Percentiles rank a stretch among this genome's conserved stretches.
Evolutionary conservation across 495 filamentous ascomycete genomes (phyloP).

Genomic region (Entonaema liquescens): DNA sequence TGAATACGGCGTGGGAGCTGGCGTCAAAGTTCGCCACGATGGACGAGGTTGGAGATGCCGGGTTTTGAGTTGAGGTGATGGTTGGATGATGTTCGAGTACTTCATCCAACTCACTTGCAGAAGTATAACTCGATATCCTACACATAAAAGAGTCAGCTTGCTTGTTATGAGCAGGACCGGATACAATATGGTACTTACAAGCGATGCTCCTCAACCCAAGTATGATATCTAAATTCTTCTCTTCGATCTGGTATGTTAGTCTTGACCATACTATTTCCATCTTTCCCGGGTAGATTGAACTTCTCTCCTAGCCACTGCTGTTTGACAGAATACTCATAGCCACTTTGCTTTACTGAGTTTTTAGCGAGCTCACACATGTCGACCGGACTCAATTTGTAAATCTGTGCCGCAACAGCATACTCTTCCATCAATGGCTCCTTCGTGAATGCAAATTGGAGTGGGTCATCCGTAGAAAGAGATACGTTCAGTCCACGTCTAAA

Average conservation of each 20-base stretch:
- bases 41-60: slow-evolving; percentile 44
- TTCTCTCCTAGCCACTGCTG: slow-evolving; percentile 85
- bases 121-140: slow-evolving; percentile 62
- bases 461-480: slow-evolving; percentile 95
- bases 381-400: slow-evolving; percentile 95
- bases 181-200: slow-evolving; percentile 66
- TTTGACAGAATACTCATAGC: slow-evolving; percentile 89
- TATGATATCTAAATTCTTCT: slow-evolving; percentile 87
- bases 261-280: slow-evolving; percentile 90
- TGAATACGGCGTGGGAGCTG: slow-evolving; percentile 34
- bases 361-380: slow-evolving; percentile 99
- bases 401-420: slow-evolving; percentile 96
- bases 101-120: slow-evolving; percentile 34
- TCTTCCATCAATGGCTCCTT: slow-evolving; percentile 98
- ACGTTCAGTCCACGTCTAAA: slow-evolving; percentile 95
- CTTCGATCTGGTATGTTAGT: slow-evolving; percentile 95
- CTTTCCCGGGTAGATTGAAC: slow-evolving; percentile 75
- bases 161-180: neutral
- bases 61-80: slow-evolving; percentile 14
- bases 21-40: slow-evolving; percentile 41
- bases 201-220: slow-evolving; percentile 77
- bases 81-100: slow-evolving; percentile 30
- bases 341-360: slow-evolving; percentile 93
- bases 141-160: slow-evolving; percentile 14
- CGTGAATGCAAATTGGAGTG: slow-evolving; percentile 96